Conservation (phyloP, 2,329 filamentous ascomycete genomes). For the Phialocephala subalpina region DNA sequence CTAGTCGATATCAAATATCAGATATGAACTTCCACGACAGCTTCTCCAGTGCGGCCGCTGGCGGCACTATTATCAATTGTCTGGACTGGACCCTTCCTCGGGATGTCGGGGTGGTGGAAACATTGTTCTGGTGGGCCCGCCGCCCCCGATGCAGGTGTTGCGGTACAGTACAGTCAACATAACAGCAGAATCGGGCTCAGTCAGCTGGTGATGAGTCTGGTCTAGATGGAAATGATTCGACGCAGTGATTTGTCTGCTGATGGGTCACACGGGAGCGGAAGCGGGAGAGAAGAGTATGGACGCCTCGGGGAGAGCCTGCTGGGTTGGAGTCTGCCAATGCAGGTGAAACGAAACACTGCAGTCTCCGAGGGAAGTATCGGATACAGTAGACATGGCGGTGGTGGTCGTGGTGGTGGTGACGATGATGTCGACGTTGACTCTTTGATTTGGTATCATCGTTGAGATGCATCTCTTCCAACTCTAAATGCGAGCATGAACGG, state of each 20-base stretch:
- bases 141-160: neutral
- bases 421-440: neutral
- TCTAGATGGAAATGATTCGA: neutral
- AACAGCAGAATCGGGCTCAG: neutral
- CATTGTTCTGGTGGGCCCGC: neutral
- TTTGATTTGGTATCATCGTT: neutral
- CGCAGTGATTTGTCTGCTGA: neutral
- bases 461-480: neutral
- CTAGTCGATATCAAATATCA: constrained; percentile 2
- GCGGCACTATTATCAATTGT: neutral
- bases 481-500: neutral
- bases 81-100: neutral
- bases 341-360: neutral
- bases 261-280: neutral
- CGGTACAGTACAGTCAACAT: neutral
- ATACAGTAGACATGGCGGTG: neutral
- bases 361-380: too few relatives aligned
- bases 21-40: neutral
- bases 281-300: constrained; percentile 3
- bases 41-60: neutral
- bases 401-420: neutral
- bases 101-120: neutral
- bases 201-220: neutral
- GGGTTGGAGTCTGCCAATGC: neutral
- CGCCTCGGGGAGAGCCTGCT: neutral